Base-by-base conservation (phyloP, 805 yeast species). In the Candida awuae region DNA sequence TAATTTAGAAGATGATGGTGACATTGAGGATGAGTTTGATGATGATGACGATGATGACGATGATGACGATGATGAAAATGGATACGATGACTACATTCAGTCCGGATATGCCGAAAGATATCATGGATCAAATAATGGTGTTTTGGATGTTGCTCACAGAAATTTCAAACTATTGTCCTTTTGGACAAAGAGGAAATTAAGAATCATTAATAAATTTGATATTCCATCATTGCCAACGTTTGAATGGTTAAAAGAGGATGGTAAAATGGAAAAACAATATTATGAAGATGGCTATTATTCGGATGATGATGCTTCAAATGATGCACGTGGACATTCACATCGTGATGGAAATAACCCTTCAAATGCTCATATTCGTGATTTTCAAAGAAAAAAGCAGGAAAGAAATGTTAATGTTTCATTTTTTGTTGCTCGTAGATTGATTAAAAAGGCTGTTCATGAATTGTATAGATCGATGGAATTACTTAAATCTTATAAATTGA, bases 391-490 rank as follows among this genome's bases (percentile, higher is more conserved):
- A 33, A 49, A 44, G 20, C 29, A 35, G 4, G 7, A 27, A 1
- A 40, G 29, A 8, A 16, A 29, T 4, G 16, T 35, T 1, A 36
- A 40, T 8, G 71, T 79, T 6, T 78, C 87, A 0, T 82, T 79
- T 52, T 62, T 70, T 27, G 67, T 68, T 36, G 92, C 94, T 3
- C 65, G 78, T 48, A 65, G 80, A 45, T 83, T 78, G 61, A 62
- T 84, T 41, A 80, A 81, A 49, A 64, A 67, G 22, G 94, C 94
- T 0, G 56, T 80, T 20, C 61, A 75, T 41, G 94, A 85, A 52
- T 80, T 72, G 48, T 86, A 85, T 56, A 68, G 90, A 42, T 73
- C 83, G 8, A 63, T 86, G 45, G 84, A 83, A 43, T 67, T 84
- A 26, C 61, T 84, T 35, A 74, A 74, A 46, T 80, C 84, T 1